Base-by-base conservation (phyloP, 352 stramenopile genomes). In the Pythium aristosporum region DNA sequence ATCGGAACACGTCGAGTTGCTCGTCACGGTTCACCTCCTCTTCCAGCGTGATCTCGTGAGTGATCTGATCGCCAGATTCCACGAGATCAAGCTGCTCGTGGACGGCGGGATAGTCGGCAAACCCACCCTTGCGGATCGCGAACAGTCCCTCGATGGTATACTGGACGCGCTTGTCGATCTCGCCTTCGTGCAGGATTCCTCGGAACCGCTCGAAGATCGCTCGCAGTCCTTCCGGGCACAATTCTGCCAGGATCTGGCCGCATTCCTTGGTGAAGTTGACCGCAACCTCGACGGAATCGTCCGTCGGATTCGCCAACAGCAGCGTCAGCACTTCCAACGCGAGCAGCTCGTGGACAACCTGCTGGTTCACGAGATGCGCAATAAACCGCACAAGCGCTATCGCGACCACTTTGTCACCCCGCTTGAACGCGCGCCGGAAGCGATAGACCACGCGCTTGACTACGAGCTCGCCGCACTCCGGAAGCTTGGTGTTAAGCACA, bases 401-500 rank as follows among this genome's bases (percentile, higher is more conserved):
- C 9, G 96, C 96, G 0, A 95, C 80, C 8, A 98, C 88, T 69
- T 99, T 99, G 76, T 99, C 97, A 12, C 92, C 82, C n/a, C 96
- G 82, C 73, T 98, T 96, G 68, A 99, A 99, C n/a, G 92, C 82
- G 10, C 91, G 82, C 2, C 97, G 91, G 75, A 99, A 99, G 23
- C 87, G 79, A 43, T 98, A 85, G 32, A 99, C 92, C 2, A 98
- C 85, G 39, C 97, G 80, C 61, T 96, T 96, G 23, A 98, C 65
- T 20, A 98, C 59, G 3, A 98, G 77, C 64, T 99, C 97, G 30
- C 98, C 98, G 51, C 97, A 97, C 72, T 99, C 96, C 0, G 98
- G 98, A 49, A 99, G 88, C 69, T 99, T 99, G 1, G 96, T 99
- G 79, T 99, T 99, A 48, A 99, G 68, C n/a, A 99, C 98, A 1